These are phyloP conservation scores for Geotrichum fermentans DNA, from an alignment of 1,139 yeast genomes.

Conservation along the genomic window DNA sequence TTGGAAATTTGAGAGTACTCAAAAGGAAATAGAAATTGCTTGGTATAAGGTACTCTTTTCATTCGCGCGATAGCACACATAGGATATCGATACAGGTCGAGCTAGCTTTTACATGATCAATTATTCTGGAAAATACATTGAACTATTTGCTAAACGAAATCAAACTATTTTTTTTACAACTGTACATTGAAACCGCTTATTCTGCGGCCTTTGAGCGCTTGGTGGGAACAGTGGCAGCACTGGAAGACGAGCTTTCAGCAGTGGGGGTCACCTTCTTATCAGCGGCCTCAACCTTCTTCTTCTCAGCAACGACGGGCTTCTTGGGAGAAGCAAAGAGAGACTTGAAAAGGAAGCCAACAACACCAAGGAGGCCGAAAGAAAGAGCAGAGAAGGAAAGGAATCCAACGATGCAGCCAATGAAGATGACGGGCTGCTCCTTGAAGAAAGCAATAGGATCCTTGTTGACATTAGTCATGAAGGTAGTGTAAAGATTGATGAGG, in stretches of 20 bases:
- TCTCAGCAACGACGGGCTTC: conserved; percentile 10
- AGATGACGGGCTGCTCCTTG: conserved; percentile 36
- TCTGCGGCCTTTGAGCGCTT: conserved; percentile 19
- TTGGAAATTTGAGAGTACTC: too few species aligned
- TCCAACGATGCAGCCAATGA: conserved; percentile 31
- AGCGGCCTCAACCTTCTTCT: conserved; percentile 8
- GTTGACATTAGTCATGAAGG: conserved; percentile 34
- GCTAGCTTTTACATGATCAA: too few species aligned
- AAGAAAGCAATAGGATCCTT: conserved; percentile 35
- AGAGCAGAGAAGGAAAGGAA: conserved; percentile 26
- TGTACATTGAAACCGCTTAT: conserved; percentile 1
- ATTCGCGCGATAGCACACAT: too few species aligned
- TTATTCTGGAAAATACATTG: too few species aligned
- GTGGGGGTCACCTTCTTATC: conserved; percentile 5
- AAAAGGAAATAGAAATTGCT: too few species aligned
- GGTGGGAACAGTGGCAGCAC: conserved; percentile 12
- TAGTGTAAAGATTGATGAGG: conserved; percentile 30
- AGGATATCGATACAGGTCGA: too few species aligned
- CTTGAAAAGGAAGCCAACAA: conserved; percentile 23
- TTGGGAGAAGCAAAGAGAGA: conserved; percentile 9
- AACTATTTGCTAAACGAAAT: too few species aligned
- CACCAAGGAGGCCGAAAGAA: conserved; percentile 31
- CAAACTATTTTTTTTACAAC: background rate
- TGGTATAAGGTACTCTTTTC: too few species aligned
- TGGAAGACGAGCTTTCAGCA: conserved; percentile 2